Conservation (phyloP, 345 rosid genomes). For the Pseudoturritis turrita region DNA sequence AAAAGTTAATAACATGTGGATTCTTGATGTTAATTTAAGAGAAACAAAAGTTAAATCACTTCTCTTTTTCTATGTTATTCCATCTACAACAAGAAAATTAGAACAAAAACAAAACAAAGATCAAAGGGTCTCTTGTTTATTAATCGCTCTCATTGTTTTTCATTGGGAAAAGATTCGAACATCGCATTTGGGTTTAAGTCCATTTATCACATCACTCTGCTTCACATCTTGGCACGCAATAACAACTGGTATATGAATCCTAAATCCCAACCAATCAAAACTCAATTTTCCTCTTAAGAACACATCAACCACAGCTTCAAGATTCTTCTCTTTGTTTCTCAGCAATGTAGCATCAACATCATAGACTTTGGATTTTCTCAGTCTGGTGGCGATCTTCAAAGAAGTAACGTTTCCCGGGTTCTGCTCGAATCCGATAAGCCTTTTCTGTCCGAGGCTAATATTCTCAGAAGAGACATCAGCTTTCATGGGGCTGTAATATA, state of each 20-base stretch:
- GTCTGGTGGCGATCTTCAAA: not conserved
- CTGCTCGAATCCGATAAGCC: constrained; percentile 23
- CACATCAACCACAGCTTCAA: constrained; percentile 24
- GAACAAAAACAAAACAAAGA: not conserved
- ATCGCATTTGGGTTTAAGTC: constrained; percentile 23
- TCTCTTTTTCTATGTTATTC: constrained; percentile 13
- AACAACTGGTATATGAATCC: constrained; percentile 19
- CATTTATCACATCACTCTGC: constrained; percentile 24
- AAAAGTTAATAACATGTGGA: not conserved
- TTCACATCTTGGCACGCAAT: constrained; percentile 28
- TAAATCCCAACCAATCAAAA: constrained; percentile 31
- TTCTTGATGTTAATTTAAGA: constrained; percentile 15
- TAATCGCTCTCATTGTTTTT: not conserved
- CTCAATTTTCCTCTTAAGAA: constrained; percentile 26
- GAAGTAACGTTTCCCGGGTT: constrained; percentile 3
- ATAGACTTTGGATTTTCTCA: constrained; percentile 3
- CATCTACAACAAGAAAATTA: constrained; percentile 22
- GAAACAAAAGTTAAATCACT: constrained; percentile 9
- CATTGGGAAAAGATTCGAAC: constrained; percentile 28
- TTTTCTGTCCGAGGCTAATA: constrained; percentile 21
- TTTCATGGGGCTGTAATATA: constrained; percentile 18
- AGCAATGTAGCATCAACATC: constrained; percentile 27
- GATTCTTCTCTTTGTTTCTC: constrained; percentile 8
- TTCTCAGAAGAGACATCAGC: constrained; percentile 23
- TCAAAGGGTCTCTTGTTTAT: not conserved